Evolutionary conservation across 192 early-diverging fungal species (phyloP).

Genomic region (Glomus cerebriforme): DNA sequence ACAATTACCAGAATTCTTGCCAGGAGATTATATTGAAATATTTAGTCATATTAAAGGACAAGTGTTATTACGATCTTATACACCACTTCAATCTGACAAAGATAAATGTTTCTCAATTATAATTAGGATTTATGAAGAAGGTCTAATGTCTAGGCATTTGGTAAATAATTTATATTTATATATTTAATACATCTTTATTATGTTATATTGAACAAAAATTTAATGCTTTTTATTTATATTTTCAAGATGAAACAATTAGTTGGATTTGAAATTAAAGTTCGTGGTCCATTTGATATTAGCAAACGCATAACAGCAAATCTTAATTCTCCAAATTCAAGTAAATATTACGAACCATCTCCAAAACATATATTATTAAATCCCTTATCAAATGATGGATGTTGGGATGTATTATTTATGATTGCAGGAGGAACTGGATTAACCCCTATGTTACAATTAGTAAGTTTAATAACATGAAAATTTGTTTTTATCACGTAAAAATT

Average conservation of each 20-base stretch:
- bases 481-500: background rate
- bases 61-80: conserved; percentile 27
- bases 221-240: no score
- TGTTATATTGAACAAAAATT: no score
- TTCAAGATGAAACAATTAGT: conserved; percentile 23
- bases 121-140: conserved; percentile 29
- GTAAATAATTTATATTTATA: background rate
- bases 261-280: conserved; percentile 29
- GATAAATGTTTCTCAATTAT: conserved; percentile 12
- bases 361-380: conserved; percentile 15
- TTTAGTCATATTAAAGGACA: conserved; percentile 21
- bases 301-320: background rate
- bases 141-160: conserved; percentile 20
- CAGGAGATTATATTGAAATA: conserved; percentile 33
- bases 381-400: conserved; percentile 10
- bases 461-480: background rate
- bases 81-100: background rate
- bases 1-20: conserved; percentile 12
- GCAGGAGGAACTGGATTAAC: conserved; percentile 28
- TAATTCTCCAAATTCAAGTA: background rate
- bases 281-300: conserved; percentile 26
- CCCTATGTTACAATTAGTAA: conserved; percentile 26
- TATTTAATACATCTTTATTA: no score
- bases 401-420: conserved; percentile 32
- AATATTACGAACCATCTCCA: background rate